phyloP scores from a whole-genome alignment of 805 yeast species.

The Kazachstania bromeliacearum region DNA sequence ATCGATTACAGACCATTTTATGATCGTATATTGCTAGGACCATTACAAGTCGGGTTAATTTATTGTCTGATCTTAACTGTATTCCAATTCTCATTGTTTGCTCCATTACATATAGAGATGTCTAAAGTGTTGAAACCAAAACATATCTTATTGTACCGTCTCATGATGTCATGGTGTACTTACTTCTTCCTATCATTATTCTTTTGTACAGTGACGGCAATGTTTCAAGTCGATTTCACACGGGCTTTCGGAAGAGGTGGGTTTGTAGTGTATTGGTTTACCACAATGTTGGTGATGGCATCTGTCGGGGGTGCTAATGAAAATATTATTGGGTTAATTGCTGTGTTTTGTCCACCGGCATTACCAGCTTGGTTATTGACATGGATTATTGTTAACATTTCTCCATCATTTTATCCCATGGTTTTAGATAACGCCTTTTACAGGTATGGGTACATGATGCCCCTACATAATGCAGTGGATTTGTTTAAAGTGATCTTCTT shows the following conservation, averaged over 20 bases:
- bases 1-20: conserved; percentile 43
- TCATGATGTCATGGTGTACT: conserved; percentile 38
- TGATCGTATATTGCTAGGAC: conserved; percentile 48
- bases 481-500: conserved; percentile 51
- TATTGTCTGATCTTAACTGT: conserved; percentile 62
- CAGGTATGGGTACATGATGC: conserved; percentile 59
- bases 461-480: conserved; percentile 58
- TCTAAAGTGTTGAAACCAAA: conserved; percentile 36
- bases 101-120: conserved; percentile 41
- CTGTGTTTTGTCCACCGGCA: conserved; percentile 48
- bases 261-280: conserved; percentile 66
- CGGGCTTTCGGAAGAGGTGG: conserved; percentile 57
- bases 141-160: conserved; percentile 45
- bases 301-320: conserved; percentile 75
- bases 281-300: conserved; percentile 56
- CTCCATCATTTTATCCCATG: conserved; percentile 61
- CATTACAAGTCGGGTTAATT: conserved; percentile 67
- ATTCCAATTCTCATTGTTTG: conserved; percentile 56
- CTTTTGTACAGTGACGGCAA: conserved; percentile 51
- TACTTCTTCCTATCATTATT: conserved; percentile 51
- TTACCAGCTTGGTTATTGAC: conserved; percentile 63
- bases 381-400: conserved; percentile 58
- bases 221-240: conserved; percentile 56
- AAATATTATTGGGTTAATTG: conserved; percentile 43
- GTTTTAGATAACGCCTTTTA: conserved; percentile 47